Evolutionary conservation across 1,139 yeast genomes (phyloP).

Genomic region (Saccharomyces uvarum): DNA sequence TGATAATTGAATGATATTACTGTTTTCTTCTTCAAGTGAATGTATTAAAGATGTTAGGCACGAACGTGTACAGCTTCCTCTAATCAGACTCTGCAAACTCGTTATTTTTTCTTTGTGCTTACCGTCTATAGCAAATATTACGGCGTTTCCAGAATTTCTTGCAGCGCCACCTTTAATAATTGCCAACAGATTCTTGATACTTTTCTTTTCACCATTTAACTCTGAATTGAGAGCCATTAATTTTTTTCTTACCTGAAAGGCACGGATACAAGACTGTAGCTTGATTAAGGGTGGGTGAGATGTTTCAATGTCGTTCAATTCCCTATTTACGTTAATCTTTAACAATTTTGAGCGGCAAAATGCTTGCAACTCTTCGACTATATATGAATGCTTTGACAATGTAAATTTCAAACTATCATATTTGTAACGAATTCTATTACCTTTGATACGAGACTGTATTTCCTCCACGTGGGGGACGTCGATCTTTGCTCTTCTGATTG

Average conservation of each 20-base stretch:
- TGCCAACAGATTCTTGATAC: background rate
- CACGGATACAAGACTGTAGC: background rate
- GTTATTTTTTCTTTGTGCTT: background rate
- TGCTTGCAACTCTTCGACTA: constrained; percentile 24
- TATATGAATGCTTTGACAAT: constrained; percentile 5
- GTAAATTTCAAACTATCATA: constrained; percentile 5
- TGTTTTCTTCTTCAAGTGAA: background rate
- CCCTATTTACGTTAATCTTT: constrained; percentile 4
- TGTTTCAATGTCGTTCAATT: constrained; percentile 1
- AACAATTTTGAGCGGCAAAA: constrained; percentile 35
- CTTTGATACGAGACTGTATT: constrained; percentile 33
- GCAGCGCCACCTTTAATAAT: background rate
- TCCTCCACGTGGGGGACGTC: constrained; percentile 18
- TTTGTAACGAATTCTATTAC: constrained; percentile 21
- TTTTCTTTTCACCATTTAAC: background rate
- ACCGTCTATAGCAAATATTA: background rate
- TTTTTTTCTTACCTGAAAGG: background rate
- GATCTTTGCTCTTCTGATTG: constrained; percentile 14
- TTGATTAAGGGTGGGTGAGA: constrained; percentile 5
- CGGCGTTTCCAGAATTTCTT: background rate
- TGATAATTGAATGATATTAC: background rate
- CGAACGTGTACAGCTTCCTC: background rate
- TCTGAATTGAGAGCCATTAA: background rate
- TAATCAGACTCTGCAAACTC: background rate
- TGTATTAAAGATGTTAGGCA: background rate